Evolutionary conservation across 1,284 basidiomycete species (phyloP).

Genomic region (Salmacisia buchloeana): DNA sequence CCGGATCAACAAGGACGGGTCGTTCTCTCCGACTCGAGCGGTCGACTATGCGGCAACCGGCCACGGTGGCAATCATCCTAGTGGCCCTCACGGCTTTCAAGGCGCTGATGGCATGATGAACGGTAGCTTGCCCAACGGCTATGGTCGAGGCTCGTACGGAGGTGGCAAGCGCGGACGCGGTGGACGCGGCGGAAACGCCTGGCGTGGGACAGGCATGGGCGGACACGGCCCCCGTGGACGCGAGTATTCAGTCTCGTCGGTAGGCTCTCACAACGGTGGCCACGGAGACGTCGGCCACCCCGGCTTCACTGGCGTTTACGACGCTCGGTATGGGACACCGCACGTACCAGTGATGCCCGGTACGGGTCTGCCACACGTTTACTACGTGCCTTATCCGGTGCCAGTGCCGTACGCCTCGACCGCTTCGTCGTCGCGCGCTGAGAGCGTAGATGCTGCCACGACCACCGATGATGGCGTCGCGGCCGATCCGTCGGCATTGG

Average conservation of each 20-base stretch:
- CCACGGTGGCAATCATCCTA: neutral
- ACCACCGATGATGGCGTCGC: neutral
- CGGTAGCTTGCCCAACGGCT: neutral
- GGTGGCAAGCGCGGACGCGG: neutral
- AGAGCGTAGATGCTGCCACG: neutral
- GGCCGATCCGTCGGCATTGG: too few relatives aligned
- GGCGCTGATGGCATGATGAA: neutral
- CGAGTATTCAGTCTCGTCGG: neutral
- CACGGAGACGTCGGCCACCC: neutral
- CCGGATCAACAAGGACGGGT: slow-evolving; percentile 11
- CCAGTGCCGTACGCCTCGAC: slow-evolving; percentile 3
- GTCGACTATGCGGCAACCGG: neutral
- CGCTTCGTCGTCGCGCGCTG: neutral
- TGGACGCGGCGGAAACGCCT: neutral
- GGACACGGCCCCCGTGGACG: neutral
- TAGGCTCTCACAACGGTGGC: neutral
- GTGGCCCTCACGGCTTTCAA: too few relatives aligned
- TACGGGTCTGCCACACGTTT: neutral
- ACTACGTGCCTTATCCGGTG: slow-evolving; percentile 7
- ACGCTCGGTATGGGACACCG: neutral
- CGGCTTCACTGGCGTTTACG: neutral
- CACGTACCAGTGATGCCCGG: neutral
- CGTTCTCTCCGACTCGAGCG: slow-evolving; percentile 9
- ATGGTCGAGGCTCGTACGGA: neutral
- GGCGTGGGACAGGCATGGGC: neutral